Conservation (phyloP, 768 basidiomycete species). For the Boletus rex-veris region DNA sequence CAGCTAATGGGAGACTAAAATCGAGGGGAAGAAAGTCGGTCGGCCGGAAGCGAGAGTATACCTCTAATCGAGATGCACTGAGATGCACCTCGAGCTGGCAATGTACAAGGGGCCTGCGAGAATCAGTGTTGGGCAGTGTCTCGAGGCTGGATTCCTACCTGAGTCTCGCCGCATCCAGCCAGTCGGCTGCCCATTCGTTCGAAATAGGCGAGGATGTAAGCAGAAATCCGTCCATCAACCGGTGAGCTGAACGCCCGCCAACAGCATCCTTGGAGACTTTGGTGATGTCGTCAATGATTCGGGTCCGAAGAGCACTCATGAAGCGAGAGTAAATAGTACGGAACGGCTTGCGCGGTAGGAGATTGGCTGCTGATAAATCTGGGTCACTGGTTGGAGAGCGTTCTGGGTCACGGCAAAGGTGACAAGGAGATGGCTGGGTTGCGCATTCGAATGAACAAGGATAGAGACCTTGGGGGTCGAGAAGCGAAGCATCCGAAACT, state of each 20-base stretch:
- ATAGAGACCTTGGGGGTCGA: constrained; percentile 48
- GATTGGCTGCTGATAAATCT: constrained; percentile 31
- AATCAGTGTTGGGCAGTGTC: constrained; percentile 10
- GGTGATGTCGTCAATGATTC: constrained; percentile 50
- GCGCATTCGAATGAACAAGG: constrained; percentile 52
- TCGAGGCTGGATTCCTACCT: constrained; percentile 35
- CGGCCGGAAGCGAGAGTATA: constrained; percentile 59
- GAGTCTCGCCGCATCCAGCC: constrained; percentile 52
- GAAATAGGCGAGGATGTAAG: constrained; percentile 42
- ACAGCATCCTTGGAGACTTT: constrained; percentile 35
- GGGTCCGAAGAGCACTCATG: constrained; percentile 57
- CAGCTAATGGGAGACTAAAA: constrained; percentile 38
- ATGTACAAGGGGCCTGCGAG: constrained; percentile 53
- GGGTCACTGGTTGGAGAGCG: constrained; percentile 14
- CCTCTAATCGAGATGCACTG: constrained; percentile 44
- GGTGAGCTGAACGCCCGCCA: constrained; percentile 37
- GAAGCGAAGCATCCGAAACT: constrained; percentile 45
- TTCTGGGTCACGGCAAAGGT: constrained; percentile 31
- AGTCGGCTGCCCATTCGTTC: constrained; percentile 62
- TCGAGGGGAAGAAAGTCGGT: constrained; percentile 57
- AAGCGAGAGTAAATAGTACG: constrained; percentile 44
- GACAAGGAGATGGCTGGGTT: constrained; percentile 36
- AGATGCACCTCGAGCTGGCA: constrained; percentile 59
- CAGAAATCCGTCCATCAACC: constrained; percentile 64
- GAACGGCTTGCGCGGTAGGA: constrained; percentile 47